These are phyloP conservation scores for Pseudoperonospora humuli DNA, from an alignment of 352 stramenopile genomes.

Conservation along the genomic window DNA sequence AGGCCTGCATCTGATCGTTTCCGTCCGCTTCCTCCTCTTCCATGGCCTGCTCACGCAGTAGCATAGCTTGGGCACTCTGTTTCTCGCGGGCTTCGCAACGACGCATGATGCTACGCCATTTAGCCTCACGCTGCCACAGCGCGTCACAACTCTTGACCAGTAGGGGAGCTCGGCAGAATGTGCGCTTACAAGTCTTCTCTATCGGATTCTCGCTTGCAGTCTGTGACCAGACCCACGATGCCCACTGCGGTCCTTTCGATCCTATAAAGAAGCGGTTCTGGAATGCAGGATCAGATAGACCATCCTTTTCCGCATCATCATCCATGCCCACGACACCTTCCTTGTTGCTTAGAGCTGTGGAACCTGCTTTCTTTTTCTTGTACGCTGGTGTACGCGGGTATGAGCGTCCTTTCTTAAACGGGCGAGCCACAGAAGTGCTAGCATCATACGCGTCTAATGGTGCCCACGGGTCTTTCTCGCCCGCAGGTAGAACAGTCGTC, in stretches of 20 bases:
- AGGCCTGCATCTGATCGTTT: conserved; percentile 35
- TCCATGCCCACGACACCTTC: conserved; percentile 24
- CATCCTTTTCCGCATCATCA: conserved; percentile 35
- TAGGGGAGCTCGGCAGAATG: conserved; percentile 45
- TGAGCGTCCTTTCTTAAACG: conserved; percentile 71
- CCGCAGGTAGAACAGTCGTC: not conserved
- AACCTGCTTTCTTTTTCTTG: conserved; percentile 29
- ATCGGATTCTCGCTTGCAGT: conserved; percentile 34
- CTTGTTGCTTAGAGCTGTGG: conserved; percentile 28
- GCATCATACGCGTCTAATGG: conserved; percentile 75
- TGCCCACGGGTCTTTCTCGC: conserved; percentile 57
- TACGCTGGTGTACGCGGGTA: conserved; percentile 40
- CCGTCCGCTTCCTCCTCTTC: conserved; percentile 44
- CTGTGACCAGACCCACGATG: conserved; percentile 68
- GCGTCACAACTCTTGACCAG: conserved; percentile 45
- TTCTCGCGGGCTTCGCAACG: conserved; percentile 39
- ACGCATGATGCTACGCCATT: conserved; percentile 54
- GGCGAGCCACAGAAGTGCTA: conserved; percentile 42
- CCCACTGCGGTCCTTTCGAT: conserved; percentile 46
- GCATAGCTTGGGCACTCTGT: conserved; percentile 54
- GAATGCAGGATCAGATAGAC: conserved; percentile 54
- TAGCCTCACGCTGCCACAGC: conserved; percentile 57
- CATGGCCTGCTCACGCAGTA: conserved; percentile 58
- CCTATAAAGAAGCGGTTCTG: conserved; percentile 53
- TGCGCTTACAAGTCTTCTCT: conserved; percentile 54